These are phyloP conservation scores for Coemansia sp. DNA, from an alignment of 192 early-diverging fungal genomes.

Conservation along the genomic window DNA sequence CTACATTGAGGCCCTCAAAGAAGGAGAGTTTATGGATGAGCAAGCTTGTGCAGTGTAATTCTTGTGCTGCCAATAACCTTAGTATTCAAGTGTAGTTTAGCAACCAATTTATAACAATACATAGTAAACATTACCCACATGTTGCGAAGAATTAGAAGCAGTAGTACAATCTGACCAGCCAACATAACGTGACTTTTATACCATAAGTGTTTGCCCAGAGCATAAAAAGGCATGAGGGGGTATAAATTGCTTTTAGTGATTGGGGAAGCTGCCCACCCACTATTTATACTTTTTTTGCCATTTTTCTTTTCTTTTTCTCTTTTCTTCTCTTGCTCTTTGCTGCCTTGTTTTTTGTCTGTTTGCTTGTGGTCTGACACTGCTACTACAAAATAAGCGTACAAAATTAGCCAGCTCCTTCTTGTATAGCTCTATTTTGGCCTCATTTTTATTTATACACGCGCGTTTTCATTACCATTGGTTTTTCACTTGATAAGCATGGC, in stretches of 20 bases:
- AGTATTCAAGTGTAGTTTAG: not conserved
- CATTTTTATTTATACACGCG: not conserved
- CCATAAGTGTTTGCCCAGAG: not conserved
- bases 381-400: constrained; percentile 4
- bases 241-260: not conserved
- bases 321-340: constrained; percentile 10
- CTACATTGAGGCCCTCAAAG: not conserved
- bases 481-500: constrained; percentile 19
- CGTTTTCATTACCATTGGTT: not conserved
- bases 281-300: constrained; percentile 5
- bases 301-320: constrained; percentile 1
- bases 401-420: not conserved
- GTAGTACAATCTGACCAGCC: not conserved
- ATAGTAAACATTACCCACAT: not conserved
- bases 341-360: not conserved
- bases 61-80: too few species aligned
- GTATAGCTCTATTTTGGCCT: constrained; percentile 2
- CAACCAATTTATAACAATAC: not conserved
- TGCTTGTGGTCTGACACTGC: not conserved
- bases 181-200: not conserved
- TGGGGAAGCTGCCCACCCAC: not conserved
- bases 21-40: not conserved
- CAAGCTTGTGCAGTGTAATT: too few species aligned
- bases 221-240: not conserved
- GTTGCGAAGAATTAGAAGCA: not conserved